Evolutionary conservation across 202 grass and related monocot species (phyloP), one percentile per base, ranked within the genome.

Genomic region (Brachypodium distachyon): DNA sequence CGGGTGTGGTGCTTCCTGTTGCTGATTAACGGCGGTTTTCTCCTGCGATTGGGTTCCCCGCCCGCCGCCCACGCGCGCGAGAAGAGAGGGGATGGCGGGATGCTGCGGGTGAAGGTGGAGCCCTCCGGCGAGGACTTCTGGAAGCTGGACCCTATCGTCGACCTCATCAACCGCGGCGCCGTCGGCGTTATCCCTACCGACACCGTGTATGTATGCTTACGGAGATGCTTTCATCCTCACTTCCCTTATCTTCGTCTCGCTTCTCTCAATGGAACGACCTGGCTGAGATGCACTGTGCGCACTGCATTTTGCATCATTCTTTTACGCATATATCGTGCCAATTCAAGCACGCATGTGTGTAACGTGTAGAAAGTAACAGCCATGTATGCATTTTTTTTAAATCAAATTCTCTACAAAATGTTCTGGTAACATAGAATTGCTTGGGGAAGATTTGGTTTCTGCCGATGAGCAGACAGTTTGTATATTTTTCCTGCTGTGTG

Each of bases 171-270:
- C 39, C 67, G 64, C 81, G 96, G 96, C 34, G 96, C 85, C 39
- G 96, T 99, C 32, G 92, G 87, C 26, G 76, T 99, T 31, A 88
- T 99, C 41, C 83, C 96, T 43, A 99, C 89, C 18, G 92, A 99
- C 87, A 99, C 91, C 4, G 91, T 98, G 96, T 99, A 92, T 54
- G 81, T 67, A 44, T 53, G 50, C 61, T n/a, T n/a, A n/a, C n/a
- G n/a, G n/a, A n/a, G 17, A 25, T 61, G 19, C 42, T 67, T 59
- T 26, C 41, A n/a, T 28, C 41, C 25, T 40, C 38, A 0, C 38
- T 9, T 27, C 32, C 36, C 46, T 51, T 44, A 25, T 12, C 13
- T 61, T 60, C 1, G 18, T 48, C 40, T 19, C 36, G 36, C 9
- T 26, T 9, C 18, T 47, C 34, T 42, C 18, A 36, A 21, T 68